Evolutionary conservation across 2,329 filamentous ascomycete genomes (phyloP), one percentile per base, ranked within the genome.

Genomic region (Magnaporthiopsis rhizophila): DNA sequence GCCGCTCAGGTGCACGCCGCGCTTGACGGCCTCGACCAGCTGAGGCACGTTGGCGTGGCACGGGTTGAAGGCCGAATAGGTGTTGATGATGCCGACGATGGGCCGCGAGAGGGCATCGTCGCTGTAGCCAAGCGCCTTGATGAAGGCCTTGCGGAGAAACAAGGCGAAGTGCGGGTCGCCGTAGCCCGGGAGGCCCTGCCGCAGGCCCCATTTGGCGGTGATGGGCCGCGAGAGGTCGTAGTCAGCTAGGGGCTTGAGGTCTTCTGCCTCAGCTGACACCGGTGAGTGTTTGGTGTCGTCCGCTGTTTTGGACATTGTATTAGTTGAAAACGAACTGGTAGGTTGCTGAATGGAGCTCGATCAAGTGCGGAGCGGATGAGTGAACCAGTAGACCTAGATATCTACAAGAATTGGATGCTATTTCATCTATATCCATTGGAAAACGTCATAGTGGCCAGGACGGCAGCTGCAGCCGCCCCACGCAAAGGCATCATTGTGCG

Each of bases 51-150:
- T 90, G 66, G 85, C 87, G 69, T 91, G 89, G 71, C 89, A 91
- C 0, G 89, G 88, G 71, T 91, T 92, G 78, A 91, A 89, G 66
- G 83, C 82, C 0, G 88, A 91, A 69, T 84, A 86, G 0, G 89
- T 91, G 74, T 91, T 90, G 73, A 89, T 84, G 66, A 92, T 87
- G 61, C 89, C 89, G n/a, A 91, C 80, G 64, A 91, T 89, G 2
- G 89, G 89, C 1, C 87, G 77, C 0, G 86, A 86, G 0, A 92
- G 81, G 0, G 89, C 86, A 69, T 89, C 87, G 68, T 91, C 89
- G 65, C 84, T 86, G 72, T 90, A 91, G 0, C 89, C 89, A 1
- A 90, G 79, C 0, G 89, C 88, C 73, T 91, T 91, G 77, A 91
- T 91, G 74, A 91, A 91, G 30, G 87, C 88, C 70, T 91, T 91